phyloP scores from a whole-genome alignment of 1,284 basidiomycete genomes.

The Phellopilus nigrolimitatus region DNA sequence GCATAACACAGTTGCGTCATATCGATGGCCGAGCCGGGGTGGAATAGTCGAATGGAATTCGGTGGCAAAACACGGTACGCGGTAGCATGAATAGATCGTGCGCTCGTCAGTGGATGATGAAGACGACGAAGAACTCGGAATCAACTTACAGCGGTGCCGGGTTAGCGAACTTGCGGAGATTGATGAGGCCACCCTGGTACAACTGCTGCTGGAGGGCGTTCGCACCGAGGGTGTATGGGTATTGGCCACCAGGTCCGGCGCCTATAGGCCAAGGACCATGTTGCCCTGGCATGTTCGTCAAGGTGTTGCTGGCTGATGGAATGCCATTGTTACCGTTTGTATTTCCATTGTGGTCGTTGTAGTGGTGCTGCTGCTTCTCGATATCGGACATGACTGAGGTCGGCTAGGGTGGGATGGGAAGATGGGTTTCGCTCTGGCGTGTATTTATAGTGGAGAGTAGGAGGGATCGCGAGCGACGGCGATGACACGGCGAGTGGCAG shows the following conservation, averaged over 20 bases:
- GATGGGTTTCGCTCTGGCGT: no score
- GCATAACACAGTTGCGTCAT: background rate
- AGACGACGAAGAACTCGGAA: background rate
- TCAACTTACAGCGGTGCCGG: constrained; percentile 46
- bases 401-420: background rate
- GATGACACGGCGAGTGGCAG: no score
- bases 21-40: background rate
- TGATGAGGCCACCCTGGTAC: constrained; percentile 21
- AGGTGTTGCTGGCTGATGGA: constrained; percentile 5
- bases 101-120: background rate
- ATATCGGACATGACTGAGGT: constrained; percentile 10
- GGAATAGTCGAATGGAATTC: no score
- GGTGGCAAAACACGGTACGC: background rate
- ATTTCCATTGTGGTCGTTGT: background rate
- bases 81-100: no score
- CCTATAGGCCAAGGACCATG: constrained; percentile 5
- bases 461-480: no score
- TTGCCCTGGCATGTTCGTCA: constrained; percentile 3
- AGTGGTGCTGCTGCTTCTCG: no score
- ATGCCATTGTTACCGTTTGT: constrained; percentile 1
- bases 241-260: constrained; percentile 2
- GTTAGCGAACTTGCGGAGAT: constrained; percentile 38
- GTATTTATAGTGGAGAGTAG: no score
- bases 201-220: constrained; percentile 22
- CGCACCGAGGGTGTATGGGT: constrained; percentile 18